Evolutionary conservation across 1,284 basidiomycete species (phyloP), one percentile per base, ranked within the genome.

Genomic region (Phylloboletellus chloephorus): DNA sequence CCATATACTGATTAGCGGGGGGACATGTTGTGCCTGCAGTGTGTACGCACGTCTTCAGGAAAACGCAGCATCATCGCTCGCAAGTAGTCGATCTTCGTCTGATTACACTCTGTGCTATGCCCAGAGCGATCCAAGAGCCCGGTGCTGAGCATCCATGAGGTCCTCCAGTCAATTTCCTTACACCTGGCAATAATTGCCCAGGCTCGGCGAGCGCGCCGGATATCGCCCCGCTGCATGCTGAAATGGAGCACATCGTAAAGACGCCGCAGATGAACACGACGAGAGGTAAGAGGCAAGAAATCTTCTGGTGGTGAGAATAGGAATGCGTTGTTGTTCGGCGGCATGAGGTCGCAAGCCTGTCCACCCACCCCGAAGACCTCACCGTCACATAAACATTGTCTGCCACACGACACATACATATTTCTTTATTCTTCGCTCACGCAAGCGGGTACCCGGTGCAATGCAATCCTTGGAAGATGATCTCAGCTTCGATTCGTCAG

Each of bases 171-270:
- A 7, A 91, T 68, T 65, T 93, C 90, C 52, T 82, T 82, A 60
- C 90, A 93, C 49, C 82, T 74, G n/a, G 78, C 74, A 26, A 94
- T 73, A 43, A 93, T 84, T 21, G 74, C 67, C 87, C 88, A 95
- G 7, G 85, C 85, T 47, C 77, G 71, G 36, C 67, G 72, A 12
- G 89, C 90, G 26, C 86, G 73, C 23, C 59, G 56, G 37, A 79
- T 60, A 58, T 93, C 86, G 26, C 74, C 69, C 10, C 79, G 74
- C 37, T 88, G 81, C 26, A 93, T 66, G 52, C 74, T 82, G 29
- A 88, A 64, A 39, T 91, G 79, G 11, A 93, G 64, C 10, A 89
- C 56, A 60, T 90, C 87, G 55, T 77, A 79, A 4, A 89, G 66
- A 11, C 83, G 77, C 20, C 80, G 74, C 31, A 90, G 71, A 57